Conservation (phyloP, 2,329 filamentous ascomycete genomes). For the Colletotrichum higginsianum region DNA sequence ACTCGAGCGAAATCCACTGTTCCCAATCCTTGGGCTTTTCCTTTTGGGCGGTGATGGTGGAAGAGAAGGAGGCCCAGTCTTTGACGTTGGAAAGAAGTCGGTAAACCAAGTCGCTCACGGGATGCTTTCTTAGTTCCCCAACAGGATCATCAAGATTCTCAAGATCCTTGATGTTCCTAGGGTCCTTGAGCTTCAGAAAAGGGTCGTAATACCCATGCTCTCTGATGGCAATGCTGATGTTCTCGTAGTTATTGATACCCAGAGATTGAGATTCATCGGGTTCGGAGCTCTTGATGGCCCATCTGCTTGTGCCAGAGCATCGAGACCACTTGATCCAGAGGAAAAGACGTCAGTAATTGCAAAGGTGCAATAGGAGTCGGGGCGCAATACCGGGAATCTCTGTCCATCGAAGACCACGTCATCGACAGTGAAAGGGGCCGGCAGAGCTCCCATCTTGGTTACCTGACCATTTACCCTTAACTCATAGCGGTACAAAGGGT, state of each 20-base stretch:
- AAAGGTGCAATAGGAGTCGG: neutral
- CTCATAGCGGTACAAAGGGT: neutral
- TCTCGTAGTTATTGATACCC: constrained; percentile 35
- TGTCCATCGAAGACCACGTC: neutral
- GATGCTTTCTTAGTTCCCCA: neutral
- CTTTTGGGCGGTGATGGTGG: constrained; percentile 29
- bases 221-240: constrained; percentile 45
- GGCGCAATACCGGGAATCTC: neutral
- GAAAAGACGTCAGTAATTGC: constrained; percentile 7
- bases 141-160: neutral
- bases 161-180: neutral
- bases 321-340: neutral
- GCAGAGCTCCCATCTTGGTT: neutral
- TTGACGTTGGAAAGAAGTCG: neutral
- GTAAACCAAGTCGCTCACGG: neutral
- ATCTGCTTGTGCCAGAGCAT: constrained; percentile 1
- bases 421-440: neutral
- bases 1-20: constrained; percentile 50
- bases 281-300: neutral
- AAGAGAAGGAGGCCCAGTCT: constrained; percentile 47
- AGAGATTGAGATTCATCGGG: neutral
- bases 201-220: constrained; percentile 45
- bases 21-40: constrained; percentile 25
- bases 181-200: neutral
- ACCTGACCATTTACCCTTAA: neutral